phyloP scores from a whole-genome alignment of 495 filamentous ascomycete species.

The Pseudomonodictys pantanalensis region DNA sequence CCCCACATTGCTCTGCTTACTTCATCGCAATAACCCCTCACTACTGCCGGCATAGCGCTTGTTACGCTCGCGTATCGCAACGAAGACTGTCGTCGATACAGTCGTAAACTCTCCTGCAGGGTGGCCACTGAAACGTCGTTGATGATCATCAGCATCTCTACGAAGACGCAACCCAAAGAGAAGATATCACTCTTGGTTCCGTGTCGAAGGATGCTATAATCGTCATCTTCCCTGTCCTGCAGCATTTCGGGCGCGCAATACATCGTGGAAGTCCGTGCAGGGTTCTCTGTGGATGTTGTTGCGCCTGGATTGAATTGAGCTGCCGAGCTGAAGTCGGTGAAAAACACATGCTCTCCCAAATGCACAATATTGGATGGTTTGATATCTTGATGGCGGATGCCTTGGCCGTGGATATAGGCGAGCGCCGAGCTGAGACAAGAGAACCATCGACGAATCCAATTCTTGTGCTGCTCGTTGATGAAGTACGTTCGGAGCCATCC shows the following conservation, averaged over 20 bases:
- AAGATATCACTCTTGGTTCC: neutral
- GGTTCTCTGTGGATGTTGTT: slow-evolving; percentile 11
- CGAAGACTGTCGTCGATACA: no score
- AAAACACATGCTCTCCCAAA: neutral
- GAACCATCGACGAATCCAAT: slow-evolving; percentile 2
- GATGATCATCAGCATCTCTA: neutral
- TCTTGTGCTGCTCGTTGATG: neutral
- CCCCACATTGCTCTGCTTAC: no score
- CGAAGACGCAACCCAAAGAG: neutral
- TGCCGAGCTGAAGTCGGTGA: slow-evolving; percentile 13
- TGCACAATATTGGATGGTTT: slow-evolving; percentile 13
- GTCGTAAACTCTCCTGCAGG: no score
- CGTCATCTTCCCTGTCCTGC: neutral
- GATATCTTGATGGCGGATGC: slow-evolving; percentile 12
- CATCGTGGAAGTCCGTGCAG: slow-evolving; percentile 1
- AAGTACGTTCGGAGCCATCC: neutral
- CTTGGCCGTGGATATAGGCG: slow-evolving; percentile 4
- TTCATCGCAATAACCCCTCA: no score
- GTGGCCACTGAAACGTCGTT: neutral
- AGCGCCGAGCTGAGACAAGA: neutral
- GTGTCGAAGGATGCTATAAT: neutral
- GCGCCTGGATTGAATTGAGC: neutral
- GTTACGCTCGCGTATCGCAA: no score
- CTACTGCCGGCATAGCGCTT: no score
- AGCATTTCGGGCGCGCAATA: slow-evolving; percentile 9